Evolutionary conservation across 2,329 filamentous ascomycete species (phyloP).

Genomic region (Phialophora tarda): DNA sequence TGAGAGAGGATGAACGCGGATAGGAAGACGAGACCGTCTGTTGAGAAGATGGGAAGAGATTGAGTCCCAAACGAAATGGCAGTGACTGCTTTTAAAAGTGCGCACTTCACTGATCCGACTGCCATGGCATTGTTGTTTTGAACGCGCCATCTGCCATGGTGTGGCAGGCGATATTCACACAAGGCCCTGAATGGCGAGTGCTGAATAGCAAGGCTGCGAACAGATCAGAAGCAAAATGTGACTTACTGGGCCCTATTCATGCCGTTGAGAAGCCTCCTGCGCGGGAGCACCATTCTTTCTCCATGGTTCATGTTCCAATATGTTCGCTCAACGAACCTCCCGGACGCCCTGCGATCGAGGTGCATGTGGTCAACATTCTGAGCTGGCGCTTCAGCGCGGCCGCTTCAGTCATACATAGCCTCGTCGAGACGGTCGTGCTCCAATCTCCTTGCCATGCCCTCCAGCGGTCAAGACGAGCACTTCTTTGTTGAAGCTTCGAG

Average conservation of each 20-base stretch:
- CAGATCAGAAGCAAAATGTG: background rate
- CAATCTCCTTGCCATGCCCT: background rate
- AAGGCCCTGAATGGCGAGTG: background rate
- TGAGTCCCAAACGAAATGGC: background rate
- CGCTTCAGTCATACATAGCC: background rate
- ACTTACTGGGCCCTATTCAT: background rate
- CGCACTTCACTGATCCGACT: background rate
- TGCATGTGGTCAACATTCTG: background rate
- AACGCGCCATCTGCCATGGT: background rate
- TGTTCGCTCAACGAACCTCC: background rate
- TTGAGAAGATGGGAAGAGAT: slow-evolving; percentile 1
- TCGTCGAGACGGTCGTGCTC: background rate
- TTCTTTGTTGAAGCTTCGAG: background rate
- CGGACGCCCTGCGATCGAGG: background rate
- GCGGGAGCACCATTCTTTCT: background rate
- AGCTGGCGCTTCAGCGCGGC: background rate
- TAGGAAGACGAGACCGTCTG: background rate
- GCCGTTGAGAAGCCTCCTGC: background rate
- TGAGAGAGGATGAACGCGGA: background rate
- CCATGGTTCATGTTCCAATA: background rate
- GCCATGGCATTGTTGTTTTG: background rate
- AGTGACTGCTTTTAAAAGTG: background rate
- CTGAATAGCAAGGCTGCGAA: background rate
- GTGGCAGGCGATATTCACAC: background rate
- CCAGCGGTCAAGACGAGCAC: background rate